Percentiles rank a stretch among this genome's conserved stretches.
Conservation (phyloP, 1,284 basidiomycete species). For the Tilletia walkeri region DNA sequence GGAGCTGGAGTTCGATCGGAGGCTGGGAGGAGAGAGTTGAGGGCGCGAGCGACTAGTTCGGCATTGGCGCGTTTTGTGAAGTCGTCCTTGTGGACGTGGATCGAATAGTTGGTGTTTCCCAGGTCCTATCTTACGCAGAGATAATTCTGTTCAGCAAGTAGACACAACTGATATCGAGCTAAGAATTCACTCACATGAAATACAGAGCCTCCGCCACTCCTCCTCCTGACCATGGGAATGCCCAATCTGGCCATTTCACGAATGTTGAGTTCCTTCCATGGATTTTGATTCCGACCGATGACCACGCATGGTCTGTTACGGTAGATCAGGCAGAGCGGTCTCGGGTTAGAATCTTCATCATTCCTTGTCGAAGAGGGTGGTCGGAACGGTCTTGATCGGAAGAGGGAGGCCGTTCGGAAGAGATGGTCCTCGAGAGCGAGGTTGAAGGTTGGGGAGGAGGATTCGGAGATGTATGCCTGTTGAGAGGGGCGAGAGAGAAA, state of each 20-base stretch:
- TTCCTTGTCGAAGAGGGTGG: conserved; percentile 9
- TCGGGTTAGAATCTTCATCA: neutral
- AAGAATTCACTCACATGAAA: conserved; percentile 72
- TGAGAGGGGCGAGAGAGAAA: neutral
- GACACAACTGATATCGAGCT: neutral
- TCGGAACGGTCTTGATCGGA: conserved; percentile 11
- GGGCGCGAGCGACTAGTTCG: conserved; percentile 72
- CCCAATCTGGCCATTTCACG: conserved; percentile 60
- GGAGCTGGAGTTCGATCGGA: neutral
- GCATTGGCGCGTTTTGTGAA: conserved; percentile 82
- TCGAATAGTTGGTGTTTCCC: conserved; percentile 96
- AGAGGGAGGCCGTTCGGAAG: conserved; percentile 27
- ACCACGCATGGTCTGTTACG: conserved; percentile 86
- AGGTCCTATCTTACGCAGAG: conserved; percentile 67
- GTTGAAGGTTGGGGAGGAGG: conserved; percentile 87
- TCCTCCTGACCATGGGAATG: conserved; percentile 78
- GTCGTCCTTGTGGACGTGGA: conserved; percentile 75
- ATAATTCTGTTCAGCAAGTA: too few species aligned
- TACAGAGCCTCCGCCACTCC: conserved; percentile 95
- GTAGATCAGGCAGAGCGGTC: conserved; percentile 74
- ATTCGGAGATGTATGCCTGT: conserved; percentile 73
- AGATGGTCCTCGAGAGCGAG: conserved; percentile 76
- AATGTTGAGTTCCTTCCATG: conserved; percentile 93
- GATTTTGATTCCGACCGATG: conserved; percentile 95
- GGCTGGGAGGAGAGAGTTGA: conserved; percentile 58